phyloP scores from a whole-genome alignment of 2,329 filamentous ascomycete genomes.

The Aspergillus quadrilineatus region DNA sequence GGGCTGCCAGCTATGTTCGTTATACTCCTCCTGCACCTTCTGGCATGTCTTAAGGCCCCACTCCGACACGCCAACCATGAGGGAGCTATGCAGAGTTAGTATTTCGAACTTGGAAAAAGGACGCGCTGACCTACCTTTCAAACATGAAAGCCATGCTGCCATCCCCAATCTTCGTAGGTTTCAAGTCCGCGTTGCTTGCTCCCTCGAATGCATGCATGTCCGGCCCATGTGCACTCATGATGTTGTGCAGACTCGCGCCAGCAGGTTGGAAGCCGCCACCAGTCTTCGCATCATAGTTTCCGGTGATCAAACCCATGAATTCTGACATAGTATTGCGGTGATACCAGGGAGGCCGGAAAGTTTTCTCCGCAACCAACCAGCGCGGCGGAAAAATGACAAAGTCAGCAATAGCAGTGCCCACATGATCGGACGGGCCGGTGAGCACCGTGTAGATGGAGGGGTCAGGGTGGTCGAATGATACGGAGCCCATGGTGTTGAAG shows the following conservation, averaged over 20 bases:
- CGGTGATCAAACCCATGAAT: conserved; percentile 64
- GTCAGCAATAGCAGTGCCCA: conserved; percentile 63
- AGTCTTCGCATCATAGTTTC: conserved; percentile 61
- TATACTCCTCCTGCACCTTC: conserved; percentile 72
- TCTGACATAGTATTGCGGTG: conserved; percentile 66
- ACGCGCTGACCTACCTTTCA: conserved; percentile 46
- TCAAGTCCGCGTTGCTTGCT: conserved; percentile 54
- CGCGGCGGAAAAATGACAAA: conserved; percentile 66
- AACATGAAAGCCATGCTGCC: conserved; percentile 66
- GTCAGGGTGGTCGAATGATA: conserved; percentile 75
- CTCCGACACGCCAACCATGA: conserved; percentile 71
- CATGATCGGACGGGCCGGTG: conserved; percentile 56
- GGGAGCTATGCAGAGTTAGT: conserved; percentile 48
- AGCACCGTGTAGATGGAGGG: conserved; percentile 73
- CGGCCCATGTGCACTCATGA: conserved; percentile 68
- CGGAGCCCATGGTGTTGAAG: conserved; percentile 71
- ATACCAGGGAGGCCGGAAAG: conserved; percentile 63
- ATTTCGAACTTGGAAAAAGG: neutral
- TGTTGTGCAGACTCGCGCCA: conserved; percentile 65
- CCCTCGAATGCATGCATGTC: conserved; percentile 57
- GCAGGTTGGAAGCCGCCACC: conserved; percentile 60
- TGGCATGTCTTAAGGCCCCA: conserved; percentile 69
- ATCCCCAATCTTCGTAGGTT: conserved; percentile 57
- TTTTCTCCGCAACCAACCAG: conserved; percentile 62
- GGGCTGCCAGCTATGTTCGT: conserved; percentile 75